Evolutionary conservation across 129 eudicot genomes (phyloP).

Genomic region (Apium graveolens): DNA sequence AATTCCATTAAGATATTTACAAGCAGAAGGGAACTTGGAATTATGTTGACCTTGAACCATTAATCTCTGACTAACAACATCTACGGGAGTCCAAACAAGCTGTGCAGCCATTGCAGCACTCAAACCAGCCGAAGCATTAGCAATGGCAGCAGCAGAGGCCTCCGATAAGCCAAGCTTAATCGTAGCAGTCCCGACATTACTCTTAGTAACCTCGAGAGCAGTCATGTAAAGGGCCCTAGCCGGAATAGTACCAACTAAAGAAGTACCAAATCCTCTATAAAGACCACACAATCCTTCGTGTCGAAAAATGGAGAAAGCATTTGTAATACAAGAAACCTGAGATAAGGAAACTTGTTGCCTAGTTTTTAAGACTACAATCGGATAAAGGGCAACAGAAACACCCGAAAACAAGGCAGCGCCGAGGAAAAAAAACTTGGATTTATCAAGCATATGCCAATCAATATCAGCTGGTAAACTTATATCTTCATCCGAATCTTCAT

Average conservation of each 20-base stretch:
- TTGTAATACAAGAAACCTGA: constrained; percentile 37
- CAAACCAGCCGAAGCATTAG: constrained; percentile 79
- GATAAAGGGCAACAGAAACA: constrained; percentile 68
- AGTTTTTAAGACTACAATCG: constrained; percentile 76
- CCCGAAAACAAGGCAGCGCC: constrained; percentile 89
- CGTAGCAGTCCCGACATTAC: constrained; percentile 48
- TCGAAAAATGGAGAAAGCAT: constrained; percentile 36
- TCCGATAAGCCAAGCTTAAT: constrained; percentile 57
- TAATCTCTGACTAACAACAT: constrained; percentile 81
- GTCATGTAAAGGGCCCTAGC: constrained; percentile 88
- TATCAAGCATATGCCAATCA: constrained; percentile 87
- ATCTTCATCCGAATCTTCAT: constrained; percentile 46
- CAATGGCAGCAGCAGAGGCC: constrained; percentile 53
- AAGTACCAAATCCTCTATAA: constrained; percentile 89
- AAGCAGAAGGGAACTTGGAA: constrained; percentile 6
- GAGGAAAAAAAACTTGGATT: constrained; percentile 75
- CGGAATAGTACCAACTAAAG: constrained; percentile 76
- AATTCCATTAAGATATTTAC: constrained; percentile 54
- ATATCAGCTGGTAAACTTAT: constrained; percentile 72
- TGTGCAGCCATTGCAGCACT: constrained; percentile 84
- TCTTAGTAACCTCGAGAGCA: constrained; percentile 79
- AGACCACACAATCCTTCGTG: constrained; percentile 68
- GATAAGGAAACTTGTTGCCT: constrained; percentile 61
- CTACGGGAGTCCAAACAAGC: constrained; percentile 86
- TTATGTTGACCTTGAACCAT: constrained; percentile 59